Conservation (phyloP, 2,329 filamentous ascomycete species). For the Colletotrichum siamense region DNA sequence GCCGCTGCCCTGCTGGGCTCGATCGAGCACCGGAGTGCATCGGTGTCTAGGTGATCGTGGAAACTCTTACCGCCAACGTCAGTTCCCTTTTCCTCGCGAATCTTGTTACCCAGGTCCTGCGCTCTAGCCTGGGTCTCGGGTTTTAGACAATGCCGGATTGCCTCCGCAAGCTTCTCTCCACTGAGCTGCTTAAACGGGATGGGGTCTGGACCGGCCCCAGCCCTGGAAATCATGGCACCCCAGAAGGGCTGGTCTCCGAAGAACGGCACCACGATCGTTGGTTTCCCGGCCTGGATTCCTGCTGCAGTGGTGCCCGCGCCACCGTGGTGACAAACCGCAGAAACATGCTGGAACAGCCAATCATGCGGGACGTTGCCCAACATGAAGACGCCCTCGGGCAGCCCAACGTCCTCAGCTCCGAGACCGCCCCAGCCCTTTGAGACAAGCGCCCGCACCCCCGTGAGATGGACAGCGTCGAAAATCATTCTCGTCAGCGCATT, state of each 20-base stretch:
- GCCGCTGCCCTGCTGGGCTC: slow-evolving; percentile 72
- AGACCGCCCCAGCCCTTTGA: slow-evolving; percentile 91
- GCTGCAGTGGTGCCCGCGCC: slow-evolving; percentile 88
- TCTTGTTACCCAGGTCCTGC: slow-evolving; percentile 64
- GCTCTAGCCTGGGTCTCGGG: slow-evolving; percentile 64
- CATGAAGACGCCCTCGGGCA: slow-evolving; percentile 83
- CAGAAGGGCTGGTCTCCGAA: slow-evolving; percentile 88
- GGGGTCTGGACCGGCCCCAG: slow-evolving; percentile 74
- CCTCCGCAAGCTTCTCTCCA: slow-evolving; percentile 67
- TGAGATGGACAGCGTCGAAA: slow-evolving; percentile 70
- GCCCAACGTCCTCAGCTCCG: slow-evolving; percentile 70
- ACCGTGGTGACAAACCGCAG: slow-evolving; percentile 85
- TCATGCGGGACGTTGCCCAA: slow-evolving; percentile 87
- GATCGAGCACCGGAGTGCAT: slow-evolving; percentile 72
- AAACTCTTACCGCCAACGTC: slow-evolving; percentile 71
- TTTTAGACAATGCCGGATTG: slow-evolving; percentile 65
- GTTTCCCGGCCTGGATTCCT: slow-evolving; percentile 80
- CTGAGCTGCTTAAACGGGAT: slow-evolving; percentile 74
- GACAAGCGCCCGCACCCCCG: slow-evolving; percentile 78
- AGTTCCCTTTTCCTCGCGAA: slow-evolving; percentile 69
- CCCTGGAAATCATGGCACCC: slow-evolving; percentile 76
- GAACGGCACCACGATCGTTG: slow-evolving; percentile 85
- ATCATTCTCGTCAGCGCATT: slow-evolving; percentile 73
- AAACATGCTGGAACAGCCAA: slow-evolving; percentile 84
- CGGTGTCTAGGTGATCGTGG: slow-evolving; percentile 71